Base-by-base conservation (phyloP, 768 basidiomycete species). In the Boletellus ananiceps region DNA sequence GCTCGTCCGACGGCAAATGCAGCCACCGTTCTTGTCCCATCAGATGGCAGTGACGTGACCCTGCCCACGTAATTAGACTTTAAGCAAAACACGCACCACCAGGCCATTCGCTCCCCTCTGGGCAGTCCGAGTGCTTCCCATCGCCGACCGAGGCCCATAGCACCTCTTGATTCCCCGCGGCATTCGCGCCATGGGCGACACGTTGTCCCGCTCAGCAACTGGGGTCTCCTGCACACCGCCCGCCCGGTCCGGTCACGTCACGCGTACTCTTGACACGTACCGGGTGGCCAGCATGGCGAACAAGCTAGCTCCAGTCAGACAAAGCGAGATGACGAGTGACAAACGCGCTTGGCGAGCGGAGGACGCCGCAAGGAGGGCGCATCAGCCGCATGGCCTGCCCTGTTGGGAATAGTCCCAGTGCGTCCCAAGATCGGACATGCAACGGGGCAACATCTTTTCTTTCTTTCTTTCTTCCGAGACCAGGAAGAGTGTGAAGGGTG, bases 1-100 rank as follows among this genome's bases (percentile, higher is more conserved):
- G 8, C 29, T 29, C 29, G 29, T 29, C 29, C 29, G 11, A 29
- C 29, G 29, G 29, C 29, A 29, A 29, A 29, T 29, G 29, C 29
- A 29, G 29, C 29, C 29, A 29, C 29, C 41, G 1, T 25, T 14
- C 25, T 19, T 11, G 5, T 34, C 33, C 33, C 61, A 66, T 66
- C 64, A 57, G 52, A 54, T 64, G 60, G 50, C 48, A 40, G 57
- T 60, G 67, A 68, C 65, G 67, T 67, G 55, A 68, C 51, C 33
- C 45, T 52, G 41, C 36, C 46, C 55, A 67, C 66, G 66, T 67
- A 67, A 67, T 67, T 68, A 67, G 67, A 60, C 66, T 67, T 67
- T 68, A 69, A 60, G 58, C 66, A 69, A 67, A 29, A 49, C 64
- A 68, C 49, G 66, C 64, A 55, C 64, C 61, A 48, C 37, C 49